A percentile compares a stretch with the other conserved stretches of the same genome.
phyloP scores from a whole-genome alignment of 768 basidiomycete genomes.

The Tylopilus subfusipes region DNA sequence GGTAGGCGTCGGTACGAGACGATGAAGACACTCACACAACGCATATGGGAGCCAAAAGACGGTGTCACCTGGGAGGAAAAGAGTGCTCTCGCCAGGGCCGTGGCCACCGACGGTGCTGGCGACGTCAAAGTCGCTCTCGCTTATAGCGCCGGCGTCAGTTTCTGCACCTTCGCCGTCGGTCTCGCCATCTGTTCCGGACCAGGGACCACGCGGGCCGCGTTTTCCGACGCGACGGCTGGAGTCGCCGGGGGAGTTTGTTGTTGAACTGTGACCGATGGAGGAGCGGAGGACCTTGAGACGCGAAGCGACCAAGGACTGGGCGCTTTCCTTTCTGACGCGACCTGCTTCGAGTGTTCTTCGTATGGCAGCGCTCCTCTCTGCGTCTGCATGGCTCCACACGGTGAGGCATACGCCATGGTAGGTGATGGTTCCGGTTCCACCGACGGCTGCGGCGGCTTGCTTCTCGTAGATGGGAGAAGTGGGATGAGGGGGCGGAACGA shows the following conservation, averaged over 20 bases:
- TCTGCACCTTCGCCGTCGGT: slow-evolving; percentile 71
- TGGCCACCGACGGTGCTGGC: slow-evolving; percentile 73
- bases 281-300: slow-evolving; percentile 64
- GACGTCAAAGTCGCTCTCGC: slow-evolving; percentile 84
- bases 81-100: slow-evolving; percentile 81
- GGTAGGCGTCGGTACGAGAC: not conserved
- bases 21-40: slow-evolving; percentile 55
- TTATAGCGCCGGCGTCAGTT: slow-evolving; percentile 70
- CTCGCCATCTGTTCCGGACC: slow-evolving; percentile 64
- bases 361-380: slow-evolving; percentile 79
- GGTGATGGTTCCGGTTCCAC: slow-evolving; percentile 43
- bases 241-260: slow-evolving; percentile 44
- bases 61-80: slow-evolving; percentile 84
- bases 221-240: slow-evolving; percentile 58
- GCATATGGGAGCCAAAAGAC: slow-evolving; percentile 96
- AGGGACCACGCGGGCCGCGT: slow-evolving; percentile 62
- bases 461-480: slow-evolving; percentile 33
- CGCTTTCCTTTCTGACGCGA: slow-evolving; percentile 74
- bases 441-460: slow-evolving; percentile 34
- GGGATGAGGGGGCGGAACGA: slow-evolving; percentile 36
- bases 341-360: slow-evolving; percentile 78
- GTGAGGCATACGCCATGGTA: slow-evolving; percentile 92
- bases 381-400: slow-evolving; percentile 95
- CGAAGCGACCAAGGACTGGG: slow-evolving; percentile 66
- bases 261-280: slow-evolving; percentile 42